These are phyloP conservation scores for Inga oerstediana DNA, from an alignment of 306 rosid species.

Conservation along the genomic window DNA sequence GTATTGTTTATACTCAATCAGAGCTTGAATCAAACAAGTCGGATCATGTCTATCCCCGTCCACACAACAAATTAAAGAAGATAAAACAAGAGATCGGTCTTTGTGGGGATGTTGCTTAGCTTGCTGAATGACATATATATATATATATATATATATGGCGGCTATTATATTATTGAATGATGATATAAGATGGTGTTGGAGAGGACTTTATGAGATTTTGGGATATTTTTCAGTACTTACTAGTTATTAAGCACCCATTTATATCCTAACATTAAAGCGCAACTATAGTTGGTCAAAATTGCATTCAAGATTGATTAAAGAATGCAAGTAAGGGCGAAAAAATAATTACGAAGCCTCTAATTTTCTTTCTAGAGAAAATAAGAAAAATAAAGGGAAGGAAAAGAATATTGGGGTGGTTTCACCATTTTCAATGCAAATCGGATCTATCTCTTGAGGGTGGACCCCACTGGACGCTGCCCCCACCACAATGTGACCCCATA, in stretches of 20 bases:
- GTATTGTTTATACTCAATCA: neutral
- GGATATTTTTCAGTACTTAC: neutral
- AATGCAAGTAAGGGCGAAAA: neutral
- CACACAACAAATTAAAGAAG: neutral
- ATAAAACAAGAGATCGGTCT: constrained; percentile 13
- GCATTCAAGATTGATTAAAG: neutral
- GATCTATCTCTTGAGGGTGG: constrained; percentile 18
- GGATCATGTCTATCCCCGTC: constrained; percentile 27
- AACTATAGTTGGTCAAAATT: too few relatives aligned
- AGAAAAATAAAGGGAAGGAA: neutral
- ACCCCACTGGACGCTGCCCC: constrained; percentile 33
- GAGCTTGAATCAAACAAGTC: constrained; percentile 28
- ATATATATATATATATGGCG: neutral
- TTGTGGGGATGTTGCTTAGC: constrained; percentile 23
- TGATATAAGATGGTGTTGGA: neutral
- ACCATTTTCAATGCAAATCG: neutral
- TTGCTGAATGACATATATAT: neutral
- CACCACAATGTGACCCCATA: neutral
- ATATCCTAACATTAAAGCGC: neutral
- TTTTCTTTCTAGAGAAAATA: neutral
- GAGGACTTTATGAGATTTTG: neutral
- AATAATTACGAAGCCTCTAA: neutral
- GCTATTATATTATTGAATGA: neutral
- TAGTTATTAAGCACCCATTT: neutral
- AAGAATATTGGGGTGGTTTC: neutral